Percentiles rank a stretch among this genome's conserved stretches.
These are phyloP conservation scores for Scheffersomyces ergatensis DNA, from an alignment of 805 yeast species.

Conservation along the genomic window DNA sequence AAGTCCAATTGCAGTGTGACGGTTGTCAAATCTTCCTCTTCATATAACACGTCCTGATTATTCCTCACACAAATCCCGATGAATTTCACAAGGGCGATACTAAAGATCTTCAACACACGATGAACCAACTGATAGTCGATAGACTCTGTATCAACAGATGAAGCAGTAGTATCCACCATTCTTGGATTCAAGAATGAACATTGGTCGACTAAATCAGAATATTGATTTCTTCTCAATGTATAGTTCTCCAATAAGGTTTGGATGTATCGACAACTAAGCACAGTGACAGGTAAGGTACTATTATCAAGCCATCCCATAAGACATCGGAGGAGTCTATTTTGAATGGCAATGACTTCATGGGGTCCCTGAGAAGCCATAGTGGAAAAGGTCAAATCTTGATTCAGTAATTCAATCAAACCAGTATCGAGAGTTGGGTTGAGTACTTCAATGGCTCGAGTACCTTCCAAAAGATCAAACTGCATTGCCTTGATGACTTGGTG, in stretches of 20 bases:
- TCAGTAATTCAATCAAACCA: slow-evolving; percentile 52
- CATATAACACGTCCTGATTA: slow-evolving; percentile 60
- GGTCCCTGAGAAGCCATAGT: slow-evolving; percentile 33
- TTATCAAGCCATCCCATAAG: slow-evolving; percentile 76
- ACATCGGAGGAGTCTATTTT: slow-evolving; percentile 52
- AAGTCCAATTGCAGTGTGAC: slow-evolving; percentile 54
- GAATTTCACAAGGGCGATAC: slow-evolving; percentile 53
- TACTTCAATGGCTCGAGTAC: slow-evolving; percentile 85
- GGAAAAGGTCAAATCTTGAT: slow-evolving; percentile 48
- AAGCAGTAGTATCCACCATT: neutral
- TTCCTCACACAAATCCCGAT: slow-evolving; percentile 46
- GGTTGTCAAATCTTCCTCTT: slow-evolving; percentile 74
- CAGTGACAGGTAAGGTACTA: slow-evolving; percentile 70
- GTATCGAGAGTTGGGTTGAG: slow-evolving; percentile 75
- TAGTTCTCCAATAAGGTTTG: slow-evolving; percentile 52
- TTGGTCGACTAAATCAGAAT: neutral
- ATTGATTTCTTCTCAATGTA: slow-evolving; percentile 4
- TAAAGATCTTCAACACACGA: slow-evolving; percentile 48
- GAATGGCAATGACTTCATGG: slow-evolving; percentile 46
- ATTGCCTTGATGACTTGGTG: slow-evolving; percentile 60
- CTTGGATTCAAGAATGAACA: slow-evolving; percentile 12
- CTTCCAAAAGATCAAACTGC: slow-evolving; percentile 68
- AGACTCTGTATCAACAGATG: neutral
- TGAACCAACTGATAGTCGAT: slow-evolving; percentile 38
- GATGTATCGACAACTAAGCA: slow-evolving; percentile 72